phyloP scores from a whole-genome alignment of 108 stramenopile genomes.

The Nitzschia sp. region DNA sequence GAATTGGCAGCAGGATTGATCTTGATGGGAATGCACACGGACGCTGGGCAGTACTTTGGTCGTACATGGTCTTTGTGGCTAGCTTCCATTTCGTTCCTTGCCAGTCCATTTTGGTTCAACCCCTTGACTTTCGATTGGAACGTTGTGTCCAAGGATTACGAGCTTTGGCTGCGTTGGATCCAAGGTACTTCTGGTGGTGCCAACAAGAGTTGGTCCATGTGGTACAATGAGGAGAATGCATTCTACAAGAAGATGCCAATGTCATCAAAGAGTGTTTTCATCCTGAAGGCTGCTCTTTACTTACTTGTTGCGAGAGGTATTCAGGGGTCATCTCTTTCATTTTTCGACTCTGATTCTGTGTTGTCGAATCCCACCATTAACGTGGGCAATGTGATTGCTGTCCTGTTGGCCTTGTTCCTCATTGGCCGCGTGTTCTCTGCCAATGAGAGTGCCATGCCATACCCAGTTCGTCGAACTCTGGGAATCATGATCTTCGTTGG shows the following conservation, averaged over 20 bases:
- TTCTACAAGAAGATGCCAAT: constrained; percentile 79
- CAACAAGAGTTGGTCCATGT: constrained; percentile 88
- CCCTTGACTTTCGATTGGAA: constrained; percentile 97
- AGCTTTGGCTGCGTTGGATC: constrained; percentile 88
- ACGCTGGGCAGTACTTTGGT: constrained; percentile 91
- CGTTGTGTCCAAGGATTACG: constrained; percentile 81
- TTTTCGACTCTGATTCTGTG: constrained; percentile 62
- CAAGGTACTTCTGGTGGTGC: constrained; percentile 78
- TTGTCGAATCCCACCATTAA: constrained; percentile 66
- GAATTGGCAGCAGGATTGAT: constrained; percentile 91
- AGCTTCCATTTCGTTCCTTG: constrained; percentile 91
- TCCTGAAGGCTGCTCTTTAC: constrained; percentile 81
- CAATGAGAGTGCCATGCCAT: constrained; percentile 65
- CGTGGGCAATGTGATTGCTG: constrained; percentile 55
- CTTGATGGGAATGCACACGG: constrained; percentile 84
- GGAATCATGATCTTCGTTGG: constrained; percentile 75
- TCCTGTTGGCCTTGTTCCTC: constrained; percentile 52
- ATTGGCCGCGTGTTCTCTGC: constrained; percentile 55
- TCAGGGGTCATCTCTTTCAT: constrained; percentile 60
- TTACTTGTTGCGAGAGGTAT: constrained; percentile 85
- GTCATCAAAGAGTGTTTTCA: constrained; percentile 75
- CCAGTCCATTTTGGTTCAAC: constrained; percentile 99
- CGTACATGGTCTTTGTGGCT: constrained; percentile 98
- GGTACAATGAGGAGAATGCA: constrained; percentile 93
- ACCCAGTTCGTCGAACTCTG: constrained; percentile 78